A percentile compares a stretch with the other conserved stretches of the same genome.
phyloP scores from a whole-genome alignment of 371 early-diverging fungal species.

The Actinomucor elegans region DNA sequence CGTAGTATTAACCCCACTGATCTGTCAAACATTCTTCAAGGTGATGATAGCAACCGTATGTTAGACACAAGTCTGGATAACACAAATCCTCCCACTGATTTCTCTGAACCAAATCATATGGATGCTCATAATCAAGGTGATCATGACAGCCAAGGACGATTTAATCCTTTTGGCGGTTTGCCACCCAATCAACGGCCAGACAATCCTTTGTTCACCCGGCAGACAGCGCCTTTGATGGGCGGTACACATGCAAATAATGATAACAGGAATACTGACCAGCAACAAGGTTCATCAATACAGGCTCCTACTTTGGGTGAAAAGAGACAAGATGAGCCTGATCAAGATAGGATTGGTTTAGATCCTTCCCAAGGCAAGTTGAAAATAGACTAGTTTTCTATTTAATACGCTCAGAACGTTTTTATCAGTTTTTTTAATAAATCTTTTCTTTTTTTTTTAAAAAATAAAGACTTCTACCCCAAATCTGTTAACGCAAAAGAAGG shows the following conservation, averaged over 20 bases:
- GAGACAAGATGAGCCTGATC: constrained; percentile 10
- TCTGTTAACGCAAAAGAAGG: background rate
- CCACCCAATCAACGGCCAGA: background rate
- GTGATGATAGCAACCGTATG: constrained; percentile 3
- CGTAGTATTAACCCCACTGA: background rate
- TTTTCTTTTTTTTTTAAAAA: too few species aligned
- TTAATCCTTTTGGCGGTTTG: constrained; percentile 9
- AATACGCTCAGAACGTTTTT: too few species aligned
- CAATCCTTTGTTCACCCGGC: constrained; percentile 15
- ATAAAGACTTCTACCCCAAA: too few species aligned
- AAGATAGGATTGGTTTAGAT: constrained; percentile 10
- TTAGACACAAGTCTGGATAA: background rate
- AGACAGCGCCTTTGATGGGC: constrained; percentile 15
- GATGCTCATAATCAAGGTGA: constrained; percentile 10
- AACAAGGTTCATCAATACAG: background rate
- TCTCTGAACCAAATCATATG: constrained; percentile 1
- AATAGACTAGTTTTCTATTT: constrained; percentile 3
- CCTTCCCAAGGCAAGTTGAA: constrained; percentile 16
- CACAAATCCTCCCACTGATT: background rate
- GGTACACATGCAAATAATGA: constrained; percentile 15
- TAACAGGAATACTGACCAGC: background rate
- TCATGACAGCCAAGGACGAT: constrained; percentile 1
- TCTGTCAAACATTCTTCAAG: constrained; percentile 8
- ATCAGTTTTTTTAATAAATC: too few species aligned
- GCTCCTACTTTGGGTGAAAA: constrained; percentile 9